A percentile compares a stretch with the other conserved stretches of the same genome.
phyloP scores from a whole-genome alignment of 208 protist genomes.

The Leishmania tarentolae region DNA sequence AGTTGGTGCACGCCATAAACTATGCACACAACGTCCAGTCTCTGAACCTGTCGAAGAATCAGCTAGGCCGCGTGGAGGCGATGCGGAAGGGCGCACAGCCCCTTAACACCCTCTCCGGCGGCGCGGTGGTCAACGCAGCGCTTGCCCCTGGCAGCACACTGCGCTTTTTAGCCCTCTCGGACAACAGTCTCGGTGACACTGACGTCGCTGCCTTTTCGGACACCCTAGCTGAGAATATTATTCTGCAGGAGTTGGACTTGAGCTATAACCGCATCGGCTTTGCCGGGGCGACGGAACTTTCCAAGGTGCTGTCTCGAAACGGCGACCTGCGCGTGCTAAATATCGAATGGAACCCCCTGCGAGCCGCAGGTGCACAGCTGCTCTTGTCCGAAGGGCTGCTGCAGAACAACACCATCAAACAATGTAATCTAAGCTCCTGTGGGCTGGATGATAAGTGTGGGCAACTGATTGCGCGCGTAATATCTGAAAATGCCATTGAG shows the following conservation, averaged over 20 bases:
- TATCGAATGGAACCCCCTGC: conserved; percentile 90
- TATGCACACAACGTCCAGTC: conserved; percentile 54
- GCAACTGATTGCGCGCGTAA: conserved; percentile 66
- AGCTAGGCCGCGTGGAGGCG: conserved; percentile 57
- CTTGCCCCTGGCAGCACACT: conserved; percentile 61
- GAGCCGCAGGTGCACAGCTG: conserved; percentile 50
- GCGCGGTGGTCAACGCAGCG: conserved; percentile 65
- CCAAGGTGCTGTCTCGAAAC: conserved; percentile 78
- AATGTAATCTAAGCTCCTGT: conserved; percentile 83
- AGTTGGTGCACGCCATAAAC: conserved; percentile 63
- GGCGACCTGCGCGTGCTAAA: conserved; percentile 86
- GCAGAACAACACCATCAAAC: conserved; percentile 90
- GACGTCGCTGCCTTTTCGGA: conserved; percentile 75
- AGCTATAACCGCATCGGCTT: conserved; percentile 89
- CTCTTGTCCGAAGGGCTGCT: conserved; percentile 81
- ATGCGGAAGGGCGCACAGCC: conserved; percentile 18
- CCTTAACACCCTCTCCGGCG: conserved; percentile 32
- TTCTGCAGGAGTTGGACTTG: conserved; percentile 77
- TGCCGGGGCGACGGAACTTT: conserved; percentile 70
- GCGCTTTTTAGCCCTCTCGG: conserved; percentile 56
- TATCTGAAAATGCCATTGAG: conserved; percentile 88
- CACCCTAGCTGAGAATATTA: conserved; percentile 77
- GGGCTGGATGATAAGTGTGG: conserved; percentile 80
- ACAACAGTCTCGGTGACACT: conserved; percentile 76
- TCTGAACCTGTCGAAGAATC: conserved; percentile 82